A percentile compares a stretch with the other conserved stretches of the same genome.
Evolutionary conservation across 208 protist genomes (phyloP).

Genomic region (Crithidia brevicula): DNA sequence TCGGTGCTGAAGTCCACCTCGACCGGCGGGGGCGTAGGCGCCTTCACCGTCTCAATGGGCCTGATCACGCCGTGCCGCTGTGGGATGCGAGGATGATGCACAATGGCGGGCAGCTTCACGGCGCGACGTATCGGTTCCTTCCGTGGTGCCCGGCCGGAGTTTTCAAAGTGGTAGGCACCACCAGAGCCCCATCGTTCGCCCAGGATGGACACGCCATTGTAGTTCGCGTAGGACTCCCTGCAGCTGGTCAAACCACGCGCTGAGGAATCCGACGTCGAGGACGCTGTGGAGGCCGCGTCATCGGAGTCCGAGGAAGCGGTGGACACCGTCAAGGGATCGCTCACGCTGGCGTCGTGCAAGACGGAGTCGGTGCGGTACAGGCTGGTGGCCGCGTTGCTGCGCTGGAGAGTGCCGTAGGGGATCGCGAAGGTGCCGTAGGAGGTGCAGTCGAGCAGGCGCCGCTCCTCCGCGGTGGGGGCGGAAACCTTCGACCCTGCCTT

Average conservation of each 20-base stretch:
- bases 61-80: neutral
- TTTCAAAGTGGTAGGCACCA: neutral
- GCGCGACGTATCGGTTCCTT: neutral
- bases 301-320: neutral
- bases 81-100: neutral
- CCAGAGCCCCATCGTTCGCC: slow-evolving; percentile 2
- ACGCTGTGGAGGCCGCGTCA: neutral
- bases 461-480: slow-evolving; percentile 7
- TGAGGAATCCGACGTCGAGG: neutral
- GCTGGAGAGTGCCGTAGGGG: slow-evolving; percentile 5
- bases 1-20: slow-evolving; percentile 7
- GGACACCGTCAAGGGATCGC: neutral
- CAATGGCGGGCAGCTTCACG: neutral
- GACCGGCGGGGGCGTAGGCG: slow-evolving; percentile 1
- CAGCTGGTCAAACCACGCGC: slow-evolving; percentile 6
- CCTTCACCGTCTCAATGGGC: neutral
- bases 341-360: neutral
- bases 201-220: slow-evolving; percentile 7
- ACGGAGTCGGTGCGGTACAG: slow-evolving; percentile 6
- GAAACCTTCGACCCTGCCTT: neutral
- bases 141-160: neutral
- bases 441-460: neutral
- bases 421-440: slow-evolving; percentile 14
- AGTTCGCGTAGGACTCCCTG: slow-evolving; percentile 6
- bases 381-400: neutral